Base-by-base conservation (phyloP, 139 green algal genomes). In the Tetradesmus obliquus region DNA sequence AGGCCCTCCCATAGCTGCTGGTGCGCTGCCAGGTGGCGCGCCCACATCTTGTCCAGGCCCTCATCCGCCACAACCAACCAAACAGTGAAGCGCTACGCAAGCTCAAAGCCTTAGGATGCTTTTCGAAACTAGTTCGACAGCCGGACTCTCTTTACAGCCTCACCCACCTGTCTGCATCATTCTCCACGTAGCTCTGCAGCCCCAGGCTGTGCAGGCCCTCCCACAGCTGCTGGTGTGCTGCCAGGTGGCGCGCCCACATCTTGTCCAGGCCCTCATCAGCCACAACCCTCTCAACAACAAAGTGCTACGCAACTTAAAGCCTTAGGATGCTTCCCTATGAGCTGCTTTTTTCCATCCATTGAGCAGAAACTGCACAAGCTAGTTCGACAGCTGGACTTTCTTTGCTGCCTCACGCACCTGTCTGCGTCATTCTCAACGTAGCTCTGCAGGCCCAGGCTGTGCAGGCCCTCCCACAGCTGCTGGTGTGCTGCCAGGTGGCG, bases 1-100 rank as follows among this genome's bases (percentile, higher is more conserved):
- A 99, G 96, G 12, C 97, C 97, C 54, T 95, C 94, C 97, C 97
- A 99, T 91, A 99, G 94, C 86, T 91, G 83, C n/a, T 94, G 76
- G 86, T 94, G 88, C 62, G 93, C 88, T 15, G 91, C 88, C 57
- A 83, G 81, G 60, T 92, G 85, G 2, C 90, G 57, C 45, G 19
- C 62, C 93, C 93, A 95, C 93, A 94, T 90, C 9, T 20, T 5
- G 55, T 95, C 93, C 32, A 95, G 88, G 6, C 93, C 94, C 89
- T 98, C 96, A 93, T 98, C 95, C 2, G 91, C 80, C n/a, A n/a
- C n/a, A n/a, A n/a, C n/a, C n/a, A n/a, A n/a, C n/a, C n/a, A n/a
- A n/a, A n/a, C n/a, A n/a, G n/a, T n/a, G n/a, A n/a, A n/a, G n/a
- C n/a, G n/a, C n/a, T n/a, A n/a, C n/a, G n/a, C n/a, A n/a, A n/a